These are phyloP conservation scores for Microcera coccophila DNA, from an alignment of 2,329 filamentous ascomycete species.

Conservation along the genomic window DNA sequence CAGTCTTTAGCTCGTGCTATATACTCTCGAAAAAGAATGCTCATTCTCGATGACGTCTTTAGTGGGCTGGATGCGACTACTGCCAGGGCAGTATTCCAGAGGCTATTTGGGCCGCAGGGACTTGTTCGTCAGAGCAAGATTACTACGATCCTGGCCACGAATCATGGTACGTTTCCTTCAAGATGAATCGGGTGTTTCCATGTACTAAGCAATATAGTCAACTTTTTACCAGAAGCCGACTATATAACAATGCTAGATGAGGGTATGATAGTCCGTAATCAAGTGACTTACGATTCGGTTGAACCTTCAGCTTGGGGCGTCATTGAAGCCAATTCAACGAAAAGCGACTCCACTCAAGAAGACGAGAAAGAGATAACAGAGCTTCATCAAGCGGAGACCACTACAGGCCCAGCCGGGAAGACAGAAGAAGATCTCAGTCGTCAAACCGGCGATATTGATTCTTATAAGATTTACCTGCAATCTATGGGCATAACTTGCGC, in stretches of 20 bases:
- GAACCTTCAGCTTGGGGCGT: slow-evolving; percentile 15
- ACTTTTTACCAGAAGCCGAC: slow-evolving; percentile 24
- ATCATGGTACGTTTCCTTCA: slow-evolving; percentile 9
- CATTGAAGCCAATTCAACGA: slow-evolving; percentile 3
- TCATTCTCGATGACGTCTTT: slow-evolving; percentile 46
- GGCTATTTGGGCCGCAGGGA: slow-evolving; percentile 39
- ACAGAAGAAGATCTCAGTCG: slow-evolving; percentile 23
- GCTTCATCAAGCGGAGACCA: not conserved
- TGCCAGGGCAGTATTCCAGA: slow-evolving; percentile 38
- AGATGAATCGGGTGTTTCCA: slow-evolving; percentile 35
- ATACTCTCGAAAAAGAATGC: slow-evolving; percentile 36
- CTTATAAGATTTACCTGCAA: slow-evolving; percentile 27
- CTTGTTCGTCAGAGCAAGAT: slow-evolving; percentile 34
- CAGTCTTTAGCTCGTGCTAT: slow-evolving; percentile 45
- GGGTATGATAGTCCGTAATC: slow-evolving; percentile 19
- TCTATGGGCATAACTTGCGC: slow-evolving; percentile 24
- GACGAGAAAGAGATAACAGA: not conserved
- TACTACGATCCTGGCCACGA: not conserved
- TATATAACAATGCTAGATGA: slow-evolving; percentile 24
- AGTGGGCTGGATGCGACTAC: slow-evolving; percentile 45
- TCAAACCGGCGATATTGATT: slow-evolving; percentile 27
- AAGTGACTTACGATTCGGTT: slow-evolving; percentile 19
- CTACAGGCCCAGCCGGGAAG: not conserved
- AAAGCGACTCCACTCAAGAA: not conserved
- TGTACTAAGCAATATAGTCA: slow-evolving; percentile 14